Evolutionary conservation across 495 filamentous ascomycete species (phyloP), one percentile per base, ranked within the genome.

Genomic region (Aspergillus affinis): DNA sequence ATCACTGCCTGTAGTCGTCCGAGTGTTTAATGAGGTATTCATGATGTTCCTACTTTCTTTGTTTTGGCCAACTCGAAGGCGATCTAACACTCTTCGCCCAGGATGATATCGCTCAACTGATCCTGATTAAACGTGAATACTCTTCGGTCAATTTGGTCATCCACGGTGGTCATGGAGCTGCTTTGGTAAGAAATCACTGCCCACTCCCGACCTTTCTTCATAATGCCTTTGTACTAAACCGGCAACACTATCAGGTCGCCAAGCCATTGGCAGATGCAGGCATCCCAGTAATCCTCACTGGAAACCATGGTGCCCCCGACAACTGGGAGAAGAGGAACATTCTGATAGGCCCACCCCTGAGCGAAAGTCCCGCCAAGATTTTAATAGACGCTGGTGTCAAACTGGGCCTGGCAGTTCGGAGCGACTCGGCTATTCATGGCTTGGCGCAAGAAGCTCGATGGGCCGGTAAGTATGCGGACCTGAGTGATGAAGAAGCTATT

Each of bases 331-430:
- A 81, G 58, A 72, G 75, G 2, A 71, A 80, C 7, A 72, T 77
- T 4, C 67, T 82, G 21, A 71, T 76, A 0, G 81, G 81, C 2
- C 80, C 81, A 2, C 81, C 81, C 17, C 74, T 84, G 1, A 81
- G 30, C n/a, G 26, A 48, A 19, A 57, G 54, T 18, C 15, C 54
- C 20, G 54, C 54, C 2, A 48, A 49, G 20, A 32, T 26, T 12
- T 17, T 57, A 3, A 26, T 49, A n/a, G 54, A 49, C 4, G 54
- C 54, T 10, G 54, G 54, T 15, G 54, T 57, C 12, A 21, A 57
- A 26, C 46, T 57, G 2, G 54, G 54, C 2, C 17, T 57, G n/a
- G 54, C 54, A 13, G 10, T 57, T 4, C 10, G 21, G 6, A 46
- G 45, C 7, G 54, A 57, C 29, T 71, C 69, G 2, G 59, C 63